Evolutionary conservation across 768 basidiomycete species (phyloP).

Genomic region (Pleurotus salmoneostramineus): DNA sequence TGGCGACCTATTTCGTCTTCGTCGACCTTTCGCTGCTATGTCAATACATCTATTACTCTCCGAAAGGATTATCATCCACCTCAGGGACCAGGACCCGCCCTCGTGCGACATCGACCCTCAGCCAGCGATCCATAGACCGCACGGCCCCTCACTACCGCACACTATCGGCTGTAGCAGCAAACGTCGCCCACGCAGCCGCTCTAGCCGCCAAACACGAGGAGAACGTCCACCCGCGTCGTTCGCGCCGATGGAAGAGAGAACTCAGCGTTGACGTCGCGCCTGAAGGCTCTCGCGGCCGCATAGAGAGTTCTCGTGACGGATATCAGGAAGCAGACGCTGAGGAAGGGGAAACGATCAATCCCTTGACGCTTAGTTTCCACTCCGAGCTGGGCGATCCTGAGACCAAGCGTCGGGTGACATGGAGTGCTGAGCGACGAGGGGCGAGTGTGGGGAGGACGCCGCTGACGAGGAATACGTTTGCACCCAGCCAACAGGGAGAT

Average conservation of each 20-base stretch:
- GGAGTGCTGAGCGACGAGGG: slow-evolving; percentile 61
- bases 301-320: slow-evolving; percentile 9
- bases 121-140: slow-evolving; percentile 51
- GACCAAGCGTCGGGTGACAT: slow-evolving; percentile 55
- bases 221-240: slow-evolving; percentile 25
- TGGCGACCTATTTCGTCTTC: slow-evolving; percentile 87
- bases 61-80: slow-evolving; percentile 12
- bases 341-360: slow-evolving; percentile 47
- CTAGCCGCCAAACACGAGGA: slow-evolving; percentile 63
- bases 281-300: slow-evolving; percentile 14
- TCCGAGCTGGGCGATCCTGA: slow-evolving; percentile 58
- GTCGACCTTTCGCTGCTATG: slow-evolving; percentile 73
- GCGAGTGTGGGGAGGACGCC: slow-evolving; percentile 40
- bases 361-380: slow-evolving; percentile 71
- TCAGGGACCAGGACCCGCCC: slow-evolving; percentile 21
- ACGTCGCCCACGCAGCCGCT: slow-evolving; percentile 69
- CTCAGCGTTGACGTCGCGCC: slow-evolving; percentile 19
- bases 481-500: slow-evolving; percentile 28
- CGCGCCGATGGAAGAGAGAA: slow-evolving; percentile 25
- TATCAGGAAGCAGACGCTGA: slow-evolving; percentile 44
- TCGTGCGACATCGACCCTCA: slow-evolving; percentile 34
- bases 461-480: slow-evolving; percentile 25
- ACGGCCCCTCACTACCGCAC: slow-evolving; percentile 62
- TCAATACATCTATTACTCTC: slow-evolving; percentile 81
- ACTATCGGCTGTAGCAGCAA: slow-evolving; percentile 64